Evolutionary conservation across 164 flowering plant genomes (phyloP).

Genomic region (Tinospora cordifolia): DNA sequence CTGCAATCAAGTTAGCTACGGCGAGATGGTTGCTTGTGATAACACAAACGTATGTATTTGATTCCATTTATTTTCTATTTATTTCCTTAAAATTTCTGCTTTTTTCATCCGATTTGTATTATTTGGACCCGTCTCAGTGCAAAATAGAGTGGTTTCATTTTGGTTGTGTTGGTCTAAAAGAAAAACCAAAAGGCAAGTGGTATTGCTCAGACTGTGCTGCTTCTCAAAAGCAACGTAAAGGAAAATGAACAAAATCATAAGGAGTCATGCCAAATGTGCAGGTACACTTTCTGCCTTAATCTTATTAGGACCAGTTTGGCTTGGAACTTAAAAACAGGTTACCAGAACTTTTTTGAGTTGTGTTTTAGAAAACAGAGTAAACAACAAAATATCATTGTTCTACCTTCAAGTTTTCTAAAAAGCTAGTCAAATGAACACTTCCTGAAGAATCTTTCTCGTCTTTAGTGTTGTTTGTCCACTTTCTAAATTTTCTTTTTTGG

Average conservation of each 20-base stretch:
- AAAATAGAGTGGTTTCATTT: conserved; percentile 96
- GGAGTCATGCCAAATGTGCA: background rate
- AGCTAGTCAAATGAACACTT: too few species aligned
- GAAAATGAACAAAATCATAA: conserved; percentile 20
- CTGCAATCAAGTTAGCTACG: conserved; percentile 96
- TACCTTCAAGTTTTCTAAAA: too few species aligned
- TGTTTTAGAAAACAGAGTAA: too few species aligned
- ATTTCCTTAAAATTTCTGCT: background rate
- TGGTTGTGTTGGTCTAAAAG: conserved; percentile 89
- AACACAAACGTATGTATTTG: conserved; percentile 56
- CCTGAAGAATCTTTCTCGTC: too few species aligned
- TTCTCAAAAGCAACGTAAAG: conserved; percentile 36
- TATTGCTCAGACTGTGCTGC: conserved; percentile 71
- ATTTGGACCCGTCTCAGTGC: conserved; percentile 47
- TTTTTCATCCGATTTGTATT: conserved; percentile 11
- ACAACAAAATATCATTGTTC: too few species aligned
- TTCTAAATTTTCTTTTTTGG: too few species aligned
- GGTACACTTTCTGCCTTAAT: background rate
- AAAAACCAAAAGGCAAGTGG: conserved; percentile 89
- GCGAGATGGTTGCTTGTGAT: conserved; percentile 98
- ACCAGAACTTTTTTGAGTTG: too few species aligned
- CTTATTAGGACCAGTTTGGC: too few species aligned
- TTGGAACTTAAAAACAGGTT: too few species aligned
- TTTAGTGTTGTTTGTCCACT: too few species aligned
- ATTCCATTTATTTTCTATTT: background rate